These are phyloP conservation scores for Trichoderma citrinoviride DNA, from an alignment of 2,329 filamentous ascomycete species.

Conservation along the genomic window DNA sequence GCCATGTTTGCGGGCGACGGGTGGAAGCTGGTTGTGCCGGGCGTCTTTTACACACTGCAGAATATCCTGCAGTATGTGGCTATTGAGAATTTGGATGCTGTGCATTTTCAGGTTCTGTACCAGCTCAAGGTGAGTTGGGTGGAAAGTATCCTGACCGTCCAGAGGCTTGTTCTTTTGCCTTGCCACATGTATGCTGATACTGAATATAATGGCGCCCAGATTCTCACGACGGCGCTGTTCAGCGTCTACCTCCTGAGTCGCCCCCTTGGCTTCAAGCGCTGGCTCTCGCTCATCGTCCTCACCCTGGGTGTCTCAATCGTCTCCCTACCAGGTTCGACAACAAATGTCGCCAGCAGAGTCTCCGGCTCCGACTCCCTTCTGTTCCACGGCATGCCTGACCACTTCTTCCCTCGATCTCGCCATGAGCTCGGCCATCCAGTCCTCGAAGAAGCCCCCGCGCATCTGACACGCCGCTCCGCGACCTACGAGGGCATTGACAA, in stretches of 20 bases:
- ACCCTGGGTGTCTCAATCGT: constrained; percentile 82
- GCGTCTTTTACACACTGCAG: constrained; percentile 82
- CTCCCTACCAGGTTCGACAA: constrained; percentile 65
- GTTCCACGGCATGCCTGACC: constrained; percentile 61
- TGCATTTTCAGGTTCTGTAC: constrained; percentile 90
- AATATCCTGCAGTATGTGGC: constrained; percentile 94
- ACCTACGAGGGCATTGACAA: constrained; percentile 86
- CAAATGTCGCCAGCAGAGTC: constrained; percentile 33
- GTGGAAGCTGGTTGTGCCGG: constrained; percentile 92
- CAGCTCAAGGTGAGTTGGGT: constrained; percentile 69
- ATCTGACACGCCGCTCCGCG: constrained; percentile 65
- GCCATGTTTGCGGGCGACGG: constrained; percentile 85
- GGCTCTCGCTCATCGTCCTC: constrained; percentile 75
- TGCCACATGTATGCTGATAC: not conserved
- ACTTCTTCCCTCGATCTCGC: constrained; percentile 75
- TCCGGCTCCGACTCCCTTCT: constrained; percentile 52
- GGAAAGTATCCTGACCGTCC: not conserved
- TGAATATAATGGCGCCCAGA: constrained; percentile 42
- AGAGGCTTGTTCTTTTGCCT: constrained; percentile 6
- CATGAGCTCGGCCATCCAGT: constrained; percentile 66
- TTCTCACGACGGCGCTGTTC: constrained; percentile 85
- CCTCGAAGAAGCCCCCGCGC: constrained; percentile 25
- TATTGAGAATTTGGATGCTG: constrained; percentile 84
- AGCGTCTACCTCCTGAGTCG: constrained; percentile 74
- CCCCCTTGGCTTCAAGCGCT: constrained; percentile 68